Conservation (phyloP, 192 early-diverging fungal species). For the Coemansia sp. region DNA sequence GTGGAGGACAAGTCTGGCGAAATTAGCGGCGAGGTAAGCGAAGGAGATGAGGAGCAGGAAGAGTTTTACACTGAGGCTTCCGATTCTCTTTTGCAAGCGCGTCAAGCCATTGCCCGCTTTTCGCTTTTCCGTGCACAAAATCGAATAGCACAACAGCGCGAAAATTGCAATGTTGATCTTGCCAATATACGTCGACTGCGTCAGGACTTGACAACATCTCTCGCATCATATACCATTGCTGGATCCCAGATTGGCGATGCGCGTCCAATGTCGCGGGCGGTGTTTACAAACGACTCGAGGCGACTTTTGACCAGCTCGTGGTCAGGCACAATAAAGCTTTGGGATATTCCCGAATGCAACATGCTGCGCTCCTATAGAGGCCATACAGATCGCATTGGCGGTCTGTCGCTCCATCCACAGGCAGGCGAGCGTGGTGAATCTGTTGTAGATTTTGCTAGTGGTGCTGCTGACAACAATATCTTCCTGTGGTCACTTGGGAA, state of each 20-base stretch:
- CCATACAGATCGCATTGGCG: conserved; percentile 86
- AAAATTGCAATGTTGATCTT: conserved; percentile 28
- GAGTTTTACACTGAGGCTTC: conserved; percentile 84
- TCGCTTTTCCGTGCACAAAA: conserved; percentile 69
- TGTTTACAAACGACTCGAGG: conserved; percentile 79
- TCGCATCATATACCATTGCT: conserved; percentile 61
- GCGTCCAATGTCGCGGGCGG: conserved; percentile 72
- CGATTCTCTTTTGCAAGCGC: conserved; percentile 63
- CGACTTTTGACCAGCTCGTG: conserved; percentile 80
- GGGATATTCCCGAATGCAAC: conserved; percentile 77
- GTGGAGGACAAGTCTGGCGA: conserved; percentile 14
- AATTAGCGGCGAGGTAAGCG: conserved; percentile 54
- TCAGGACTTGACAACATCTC: conserved; percentile 56
- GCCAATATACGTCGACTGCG: conserved; percentile 18
- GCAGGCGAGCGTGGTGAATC: conserved; percentile 41
- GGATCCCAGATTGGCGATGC: conserved; percentile 89
- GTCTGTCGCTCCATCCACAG: conserved; percentile 85
- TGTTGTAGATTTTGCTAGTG: conserved; percentile 77
- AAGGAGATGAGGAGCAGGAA: conserved; percentile 60
- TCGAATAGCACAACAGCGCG: conserved; percentile 64
- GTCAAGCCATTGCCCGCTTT: conserved; percentile 67
- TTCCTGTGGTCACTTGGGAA: conserved; percentile 82
- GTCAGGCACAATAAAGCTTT: conserved; percentile 83
- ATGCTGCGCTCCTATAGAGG: conserved; percentile 63
- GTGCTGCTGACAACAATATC: conserved; percentile 75